A percentile compares a stretch with the other conserved stretches of the same genome.
Evolutionary conservation across 2,329 filamentous ascomycete species (phyloP).

Genomic region (Fusarium stilboides): DNA sequence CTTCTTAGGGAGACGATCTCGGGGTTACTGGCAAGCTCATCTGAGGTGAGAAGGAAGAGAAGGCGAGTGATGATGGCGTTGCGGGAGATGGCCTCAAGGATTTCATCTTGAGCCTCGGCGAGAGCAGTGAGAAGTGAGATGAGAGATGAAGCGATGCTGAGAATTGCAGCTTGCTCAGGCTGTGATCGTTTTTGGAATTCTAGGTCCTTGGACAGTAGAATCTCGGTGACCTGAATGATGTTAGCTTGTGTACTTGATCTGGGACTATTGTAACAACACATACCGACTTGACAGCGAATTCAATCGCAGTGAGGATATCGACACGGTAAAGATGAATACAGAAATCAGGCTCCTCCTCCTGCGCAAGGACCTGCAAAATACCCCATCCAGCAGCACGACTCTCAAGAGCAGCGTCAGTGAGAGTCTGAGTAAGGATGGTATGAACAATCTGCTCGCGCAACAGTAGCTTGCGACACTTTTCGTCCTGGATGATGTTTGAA

Average conservation of each 20-base stretch:
- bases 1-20: slow-evolving; percentile 60
- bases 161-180: slow-evolving; percentile 67
- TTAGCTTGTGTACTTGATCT: slow-evolving; percentile 13
- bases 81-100: slow-evolving; percentile 67
- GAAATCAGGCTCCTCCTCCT: slow-evolving; percentile 77
- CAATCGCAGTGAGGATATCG: slow-evolving; percentile 73
- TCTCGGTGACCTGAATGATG: slow-evolving; percentile 59
- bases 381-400: slow-evolving; percentile 78
- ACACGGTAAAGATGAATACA: slow-evolving; percentile 75
- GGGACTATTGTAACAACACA: slow-evolving; percentile 40
- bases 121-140: slow-evolving; percentile 68
- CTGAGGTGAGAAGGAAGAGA: slow-evolving; percentile 67
- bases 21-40: slow-evolving; percentile 60
- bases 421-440: slow-evolving; percentile 73
- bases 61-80: slow-evolving; percentile 67
- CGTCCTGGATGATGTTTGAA: slow-evolving; percentile 73
- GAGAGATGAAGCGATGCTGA: slow-evolving; percentile 69
- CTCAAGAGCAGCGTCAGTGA: slow-evolving; percentile 75
- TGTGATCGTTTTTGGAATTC: slow-evolving; percentile 65
- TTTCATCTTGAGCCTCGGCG: slow-evolving; percentile 73
- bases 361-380: slow-evolving; percentile 72
- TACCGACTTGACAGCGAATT: slow-evolving; percentile 69
- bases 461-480: slow-evolving; percentile 74
- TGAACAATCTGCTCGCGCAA: slow-evolving; percentile 77
- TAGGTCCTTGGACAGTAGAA: slow-evolving; percentile 58